Evolutionary conservation across 1,139 yeast genomes (phyloP), one percentile per base, ranked within the genome.

Genomic region (Diutina ranongensis): DNA sequence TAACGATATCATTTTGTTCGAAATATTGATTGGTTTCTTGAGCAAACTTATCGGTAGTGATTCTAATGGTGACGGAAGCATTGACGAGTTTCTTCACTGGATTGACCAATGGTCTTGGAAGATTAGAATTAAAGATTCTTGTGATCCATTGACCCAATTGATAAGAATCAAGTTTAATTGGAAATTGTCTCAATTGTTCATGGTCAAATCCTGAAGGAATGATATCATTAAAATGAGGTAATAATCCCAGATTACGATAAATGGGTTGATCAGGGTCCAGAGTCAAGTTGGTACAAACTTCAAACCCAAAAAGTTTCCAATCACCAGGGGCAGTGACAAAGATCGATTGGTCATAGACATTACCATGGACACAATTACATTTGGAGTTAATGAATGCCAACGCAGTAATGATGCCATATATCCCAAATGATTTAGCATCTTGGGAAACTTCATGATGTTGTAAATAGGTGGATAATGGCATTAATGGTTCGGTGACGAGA

Each of bases 271-370:
- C 76, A 3, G 75, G 72, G 49, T 77, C 82, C 1, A 72, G 63
- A 21, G 63, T 64, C 47, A 70, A 55, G 50, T 71, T 76, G 1
- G 83, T 72, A 47, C 83, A 68, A 3, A 84, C 61, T 59, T 89
- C 97, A 55, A 88, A 77, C 1, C 96, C 96, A 52, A 85, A 84
- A 22, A 89, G 59, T 49, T 80, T 83, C 94, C 95, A 86, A 55
- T 85, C 95, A 8, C 96, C 95, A 20, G 70, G 73, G 13, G 51
- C 51, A 47, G 75, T 83, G 13, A 86, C 78, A 59, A 64, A 87
- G 0, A 89, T 71, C 0, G 85, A 74, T 27, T 65, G 54, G 12
- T 58, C 47, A 50, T 75, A 70, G 35, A 88, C 55, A 49, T 79
- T 78, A 1, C 89, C 92, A 54, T 85, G 83, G 2, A 83, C 65